Conservation (phyloP, 495 filamentous ascomycete species). For the Elasticomyces elasticus region DNA sequence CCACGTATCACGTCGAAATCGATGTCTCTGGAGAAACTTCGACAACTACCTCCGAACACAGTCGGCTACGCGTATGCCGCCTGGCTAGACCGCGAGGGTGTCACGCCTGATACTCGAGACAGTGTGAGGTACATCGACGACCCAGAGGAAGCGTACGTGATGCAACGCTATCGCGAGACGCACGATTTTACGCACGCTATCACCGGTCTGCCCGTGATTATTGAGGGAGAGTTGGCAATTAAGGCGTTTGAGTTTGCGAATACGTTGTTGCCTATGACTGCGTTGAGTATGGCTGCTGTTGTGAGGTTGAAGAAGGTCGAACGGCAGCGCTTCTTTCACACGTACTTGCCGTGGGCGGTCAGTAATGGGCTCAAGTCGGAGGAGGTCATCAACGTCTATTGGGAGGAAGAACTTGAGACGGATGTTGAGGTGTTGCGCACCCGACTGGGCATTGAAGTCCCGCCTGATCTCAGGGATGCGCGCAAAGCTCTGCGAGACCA, state of each 20-base stretch:
- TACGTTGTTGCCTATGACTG: constrained; percentile 90
- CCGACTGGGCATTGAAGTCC: constrained; percentile 73
- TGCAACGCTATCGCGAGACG: constrained; percentile 95
- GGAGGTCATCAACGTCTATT: constrained; percentile 93
- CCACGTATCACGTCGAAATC: constrained; percentile 78
- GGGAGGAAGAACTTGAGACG: constrained; percentile 88
- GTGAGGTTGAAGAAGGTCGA: constrained; percentile 67
- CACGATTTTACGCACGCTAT: constrained; percentile 98
- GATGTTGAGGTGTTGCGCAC: constrained; percentile 66
- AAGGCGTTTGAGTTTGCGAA: constrained; percentile 97
- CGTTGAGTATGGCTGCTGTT: constrained; percentile 61
- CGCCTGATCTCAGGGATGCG: constrained; percentile 78
- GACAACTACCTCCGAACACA: constrained; percentile 57
- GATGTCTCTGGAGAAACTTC: constrained; percentile 59
- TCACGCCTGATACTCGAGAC: constrained; percentile 79
- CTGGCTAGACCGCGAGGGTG: constrained; percentile 88
- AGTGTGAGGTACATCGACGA: constrained; percentile 84
- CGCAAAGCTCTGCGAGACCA: constrained; percentile 57
- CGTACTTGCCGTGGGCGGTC: constrained; percentile 86
- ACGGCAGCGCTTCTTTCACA: constrained; percentile 56
- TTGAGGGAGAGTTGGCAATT: constrained; percentile 87
- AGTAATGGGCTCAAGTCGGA: constrained; percentile 63
- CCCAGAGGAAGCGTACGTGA: constrained; percentile 91
- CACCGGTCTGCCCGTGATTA: constrained; percentile 80
- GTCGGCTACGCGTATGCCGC: constrained; percentile 75